Conservation (phyloP, 345 rosid species). For the Lepidium didymum region DNA sequence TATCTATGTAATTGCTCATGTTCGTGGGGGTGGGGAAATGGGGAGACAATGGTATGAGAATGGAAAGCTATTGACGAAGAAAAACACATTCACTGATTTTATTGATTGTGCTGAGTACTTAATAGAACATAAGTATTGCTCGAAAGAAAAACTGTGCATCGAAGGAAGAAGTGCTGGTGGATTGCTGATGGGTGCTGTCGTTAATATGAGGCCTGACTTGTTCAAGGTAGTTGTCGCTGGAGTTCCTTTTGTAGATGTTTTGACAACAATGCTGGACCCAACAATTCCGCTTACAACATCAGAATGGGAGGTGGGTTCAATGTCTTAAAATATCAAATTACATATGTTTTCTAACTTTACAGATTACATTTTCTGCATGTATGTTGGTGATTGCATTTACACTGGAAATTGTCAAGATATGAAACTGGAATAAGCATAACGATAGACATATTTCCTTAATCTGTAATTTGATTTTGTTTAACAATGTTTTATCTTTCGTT, state of each 20-base stretch:
- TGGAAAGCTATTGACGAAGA: slow-evolving; percentile 78
- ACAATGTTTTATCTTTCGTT: neutral
- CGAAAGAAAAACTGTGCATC: slow-evolving; percentile 76
- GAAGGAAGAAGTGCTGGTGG: slow-evolving; percentile 98
- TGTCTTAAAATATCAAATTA: neutral
- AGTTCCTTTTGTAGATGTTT: slow-evolving; percentile 90
- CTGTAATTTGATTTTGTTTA: neutral
- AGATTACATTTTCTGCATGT: neutral
- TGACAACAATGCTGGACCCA: slow-evolving; percentile 98
- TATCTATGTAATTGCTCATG: slow-evolving; percentile 73
- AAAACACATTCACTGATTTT: slow-evolving; percentile 86
- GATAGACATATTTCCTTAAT: neutral
- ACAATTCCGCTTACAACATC: slow-evolving; percentile 90
- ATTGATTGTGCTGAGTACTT: slow-evolving; percentile 74
- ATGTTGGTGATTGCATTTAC: neutral
- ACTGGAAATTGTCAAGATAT: neutral
- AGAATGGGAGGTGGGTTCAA: slow-evolving; percentile 82
- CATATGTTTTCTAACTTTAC: neutral
- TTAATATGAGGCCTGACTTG: slow-evolving; percentile 94
- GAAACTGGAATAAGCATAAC: neutral
- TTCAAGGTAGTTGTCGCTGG: slow-evolving; percentile 87
- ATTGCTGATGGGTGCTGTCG: slow-evolving; percentile 84
- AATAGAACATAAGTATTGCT: slow-evolving; percentile 54
- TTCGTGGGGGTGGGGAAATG: slow-evolving; percentile 99
- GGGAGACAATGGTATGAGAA: slow-evolving; percentile 98